Evolutionary conservation across 176 grass and related monocot species (phyloP).

Genomic region (Hyparrhenia diplandra): DNA sequence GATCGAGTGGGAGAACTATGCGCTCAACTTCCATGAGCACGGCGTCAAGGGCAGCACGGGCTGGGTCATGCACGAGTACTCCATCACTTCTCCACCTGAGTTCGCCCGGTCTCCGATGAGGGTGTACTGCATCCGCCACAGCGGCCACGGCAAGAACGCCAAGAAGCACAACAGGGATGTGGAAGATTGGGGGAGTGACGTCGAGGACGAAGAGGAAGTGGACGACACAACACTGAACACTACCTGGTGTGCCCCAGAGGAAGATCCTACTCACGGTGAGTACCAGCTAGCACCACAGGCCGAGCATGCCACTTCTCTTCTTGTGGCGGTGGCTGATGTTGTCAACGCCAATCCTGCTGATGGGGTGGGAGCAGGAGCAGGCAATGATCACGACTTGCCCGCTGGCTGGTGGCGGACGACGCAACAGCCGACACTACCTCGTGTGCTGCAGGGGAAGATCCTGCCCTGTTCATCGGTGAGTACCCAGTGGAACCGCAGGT

Average conservation of each 20-base stretch:
- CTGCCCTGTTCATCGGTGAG: neutral
- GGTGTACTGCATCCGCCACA: neutral
- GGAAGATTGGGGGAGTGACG: neutral
- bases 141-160: slow-evolving; percentile 6
- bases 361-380: too few relatives aligned
- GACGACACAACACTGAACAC: neutral
- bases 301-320: neutral
- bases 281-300: neutral
- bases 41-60: neutral
- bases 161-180: neutral
- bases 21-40: neutral
- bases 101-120: neutral
- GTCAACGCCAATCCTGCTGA: too few relatives aligned
- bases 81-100: neutral
- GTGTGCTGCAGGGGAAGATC: neutral
- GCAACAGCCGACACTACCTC: neutral
- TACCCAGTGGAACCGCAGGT: neutral
- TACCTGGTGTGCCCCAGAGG: neutral
- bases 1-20: neutral
- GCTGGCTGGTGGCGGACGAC: too few relatives aligned
- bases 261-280: neutral
- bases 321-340: neutral
- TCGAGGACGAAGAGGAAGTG: neutral
- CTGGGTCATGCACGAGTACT: slow-evolving; percentile 21
- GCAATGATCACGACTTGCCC: neutral